These are phyloP conservation scores for Tuber aestivum DNA, from an alignment of 495 filamentous ascomycete genomes.

Conservation along the genomic window DNA sequence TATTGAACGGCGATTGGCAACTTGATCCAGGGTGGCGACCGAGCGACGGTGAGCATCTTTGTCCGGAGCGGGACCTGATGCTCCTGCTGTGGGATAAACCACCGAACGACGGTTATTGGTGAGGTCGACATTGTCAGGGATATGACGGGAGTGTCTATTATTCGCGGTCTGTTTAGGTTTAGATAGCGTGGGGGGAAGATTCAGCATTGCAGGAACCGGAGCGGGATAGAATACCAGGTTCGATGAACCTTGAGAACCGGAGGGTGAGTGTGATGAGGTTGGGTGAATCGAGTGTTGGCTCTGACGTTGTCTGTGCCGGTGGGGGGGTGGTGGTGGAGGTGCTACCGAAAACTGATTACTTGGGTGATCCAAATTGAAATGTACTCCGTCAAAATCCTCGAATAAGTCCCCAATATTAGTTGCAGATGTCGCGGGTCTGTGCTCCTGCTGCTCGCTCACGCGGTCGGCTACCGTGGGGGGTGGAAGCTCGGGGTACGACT, in stretches of 20 bases:
- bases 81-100: slow-evolving; percentile 21
- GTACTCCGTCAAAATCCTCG: slow-evolving; percentile 88
- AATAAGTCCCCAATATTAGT: slow-evolving; percentile 55
- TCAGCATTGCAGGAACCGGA: slow-evolving; percentile 86
- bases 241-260: slow-evolving; percentile 43
- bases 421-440: slow-evolving; percentile 32
- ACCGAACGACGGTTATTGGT: slow-evolving; percentile 34
- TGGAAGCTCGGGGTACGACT: slow-evolving; percentile 34
- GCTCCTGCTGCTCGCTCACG: slow-evolving; percentile 25
- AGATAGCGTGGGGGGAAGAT: slow-evolving; percentile 81
- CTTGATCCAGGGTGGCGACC: slow-evolving; percentile 17
- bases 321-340: slow-evolving; percentile 33
- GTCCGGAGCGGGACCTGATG: slow-evolving; percentile 39
- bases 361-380: slow-evolving; percentile 54
- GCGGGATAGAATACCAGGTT: slow-evolving; percentile 89
- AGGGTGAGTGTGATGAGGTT: slow-evolving; percentile 46
- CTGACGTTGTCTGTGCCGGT: slow-evolving; percentile 42
- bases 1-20: slow-evolving; percentile 31
- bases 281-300: slow-evolving; percentile 41
- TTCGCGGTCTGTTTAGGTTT: slow-evolving; percentile 57
- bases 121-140: slow-evolving; percentile 43
- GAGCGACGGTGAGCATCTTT: slow-evolving; percentile 29
- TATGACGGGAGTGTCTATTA: slow-evolving; percentile 60
- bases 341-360: slow-evolving; percentile 10
- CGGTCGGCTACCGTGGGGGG: slow-evolving; percentile 19